These are phyloP conservation scores for Pleochaeta shiraiana DNA, from an alignment of 2,329 filamentous ascomycete species.

Conservation along the genomic window DNA sequence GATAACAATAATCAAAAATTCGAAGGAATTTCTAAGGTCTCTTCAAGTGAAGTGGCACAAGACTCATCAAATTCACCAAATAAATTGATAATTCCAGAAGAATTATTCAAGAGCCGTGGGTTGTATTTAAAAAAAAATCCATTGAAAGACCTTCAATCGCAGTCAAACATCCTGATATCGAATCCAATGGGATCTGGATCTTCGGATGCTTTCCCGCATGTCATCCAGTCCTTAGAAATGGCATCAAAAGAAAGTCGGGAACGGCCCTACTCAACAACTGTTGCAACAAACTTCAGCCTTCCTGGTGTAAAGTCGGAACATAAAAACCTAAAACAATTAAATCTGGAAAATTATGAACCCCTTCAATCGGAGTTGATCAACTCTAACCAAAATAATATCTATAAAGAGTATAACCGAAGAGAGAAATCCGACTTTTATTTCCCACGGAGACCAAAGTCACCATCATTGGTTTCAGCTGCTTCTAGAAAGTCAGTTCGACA, in stretches of 20 bases:
- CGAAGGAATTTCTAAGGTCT: too few relatives aligned
- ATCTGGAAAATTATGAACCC: slow-evolving; percentile 3
- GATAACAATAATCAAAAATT: too few relatives aligned
- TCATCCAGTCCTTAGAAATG: slow-evolving; percentile 5
- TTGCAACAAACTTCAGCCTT: slow-evolving; percentile 16
- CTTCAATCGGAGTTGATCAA: background rate
- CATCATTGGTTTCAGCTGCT: slow-evolving; percentile 12
- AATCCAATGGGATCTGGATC: too few relatives aligned
- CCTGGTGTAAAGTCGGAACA: slow-evolving; percentile 11
- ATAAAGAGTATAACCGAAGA: background rate
- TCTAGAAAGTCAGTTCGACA: slow-evolving; percentile 14
- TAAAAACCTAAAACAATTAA: slow-evolving; percentile 1
- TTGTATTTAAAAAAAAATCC: too few relatives aligned
- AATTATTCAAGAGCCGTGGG: too few relatives aligned
- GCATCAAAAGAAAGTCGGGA: slow-evolving; percentile 7
- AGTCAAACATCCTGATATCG: too few relatives aligned
- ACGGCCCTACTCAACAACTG: slow-evolving; percentile 9
- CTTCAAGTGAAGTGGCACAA: too few relatives aligned
- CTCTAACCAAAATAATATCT: background rate
- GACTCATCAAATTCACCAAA: too few relatives aligned
- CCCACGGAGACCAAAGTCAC: slow-evolving; percentile 8
- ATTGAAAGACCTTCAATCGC: too few relatives aligned
- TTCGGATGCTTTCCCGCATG: background rate
- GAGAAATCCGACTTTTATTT: slow-evolving; percentile 9
- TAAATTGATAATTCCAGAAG: too few relatives aligned